phyloP scores from a whole-genome alignment of 164 flowering plant genomes.

The Annona cherimola region DNA sequence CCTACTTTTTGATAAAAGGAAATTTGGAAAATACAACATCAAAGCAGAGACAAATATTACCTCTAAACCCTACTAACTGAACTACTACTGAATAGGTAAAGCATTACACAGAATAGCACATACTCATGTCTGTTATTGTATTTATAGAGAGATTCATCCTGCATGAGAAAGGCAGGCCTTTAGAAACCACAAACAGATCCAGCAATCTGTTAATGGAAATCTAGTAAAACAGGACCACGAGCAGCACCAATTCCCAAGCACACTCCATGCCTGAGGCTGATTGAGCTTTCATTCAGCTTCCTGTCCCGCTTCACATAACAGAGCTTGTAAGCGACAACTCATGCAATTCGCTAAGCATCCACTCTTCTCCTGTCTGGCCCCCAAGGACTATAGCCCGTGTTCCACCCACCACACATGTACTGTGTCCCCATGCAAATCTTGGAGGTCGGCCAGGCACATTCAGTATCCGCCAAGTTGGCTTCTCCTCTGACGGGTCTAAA shows the following conservation, averaged over 20 bases:
- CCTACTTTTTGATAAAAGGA: neutral
- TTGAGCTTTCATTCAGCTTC: neutral
- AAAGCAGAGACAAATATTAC: neutral
- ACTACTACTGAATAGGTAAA: no score
- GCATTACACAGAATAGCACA: neutral
- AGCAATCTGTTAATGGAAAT: neutral
- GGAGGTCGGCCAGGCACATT: constrained; percentile 90
- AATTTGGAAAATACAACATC: neutral
- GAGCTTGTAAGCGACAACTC: constrained; percentile 71
- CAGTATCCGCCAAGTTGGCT: constrained; percentile 88
- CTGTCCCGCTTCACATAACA: constrained; percentile 12
- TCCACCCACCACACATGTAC: constrained; percentile 91
- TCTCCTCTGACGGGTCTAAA: constrained; percentile 86
- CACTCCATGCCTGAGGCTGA: neutral
- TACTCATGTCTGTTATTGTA: neutral
- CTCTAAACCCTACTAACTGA: neutral
- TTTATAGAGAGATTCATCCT: neutral
- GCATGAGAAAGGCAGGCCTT: neutral
- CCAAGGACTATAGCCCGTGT: constrained; percentile 89
- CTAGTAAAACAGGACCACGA: neutral
- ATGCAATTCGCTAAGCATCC: constrained; percentile 86
- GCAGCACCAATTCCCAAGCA: neutral
- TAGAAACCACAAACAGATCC: neutral
- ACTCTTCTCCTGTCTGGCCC: constrained; percentile 92
- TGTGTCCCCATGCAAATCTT: constrained; percentile 92